These are phyloP conservation scores for Tricholoma sp. DNA, from an alignment of 768 basidiomycete species.

Conservation along the genomic window DNA sequence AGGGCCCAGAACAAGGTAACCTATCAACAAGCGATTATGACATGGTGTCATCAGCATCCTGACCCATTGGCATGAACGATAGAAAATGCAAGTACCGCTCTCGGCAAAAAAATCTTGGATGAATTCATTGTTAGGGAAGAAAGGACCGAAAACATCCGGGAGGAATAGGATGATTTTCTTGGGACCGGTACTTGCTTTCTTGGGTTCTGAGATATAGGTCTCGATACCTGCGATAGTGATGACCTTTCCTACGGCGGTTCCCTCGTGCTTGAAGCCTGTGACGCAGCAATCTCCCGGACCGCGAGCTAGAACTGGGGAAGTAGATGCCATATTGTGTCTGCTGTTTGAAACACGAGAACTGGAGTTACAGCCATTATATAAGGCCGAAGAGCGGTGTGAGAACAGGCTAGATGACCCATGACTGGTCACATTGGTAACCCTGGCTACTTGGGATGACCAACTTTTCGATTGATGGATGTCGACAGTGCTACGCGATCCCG, in stretches of 20 bases:
- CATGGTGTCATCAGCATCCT: background rate
- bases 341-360: background rate
- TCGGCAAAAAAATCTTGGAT: constrained; percentile 63
- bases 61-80: background rate
- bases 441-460: too few relatives aligned
- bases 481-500: too few relatives aligned
- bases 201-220: constrained; percentile 52
- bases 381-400: background rate
- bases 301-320: constrained; percentile 32
- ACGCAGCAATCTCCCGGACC: constrained; percentile 51
- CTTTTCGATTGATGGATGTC: too few relatives aligned
- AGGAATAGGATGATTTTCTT: constrained; percentile 54
- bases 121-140: constrained; percentile 53
- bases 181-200: constrained; percentile 2
- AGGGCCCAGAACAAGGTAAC: constrained; percentile 52
- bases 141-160: constrained; percentile 55
- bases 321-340: constrained; percentile 1
- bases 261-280: constrained; percentile 45
- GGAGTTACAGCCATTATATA: background rate
- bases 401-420: too few relatives aligned
- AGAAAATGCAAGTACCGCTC: constrained; percentile 33
- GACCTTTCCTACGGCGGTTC: constrained; percentile 39
- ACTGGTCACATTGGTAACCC: too few relatives aligned
- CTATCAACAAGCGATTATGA: constrained; percentile 21
- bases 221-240: constrained; percentile 37